phyloP scores from a whole-genome alignment of 768 basidiomycete genomes.

The Russula sp. region DNA sequence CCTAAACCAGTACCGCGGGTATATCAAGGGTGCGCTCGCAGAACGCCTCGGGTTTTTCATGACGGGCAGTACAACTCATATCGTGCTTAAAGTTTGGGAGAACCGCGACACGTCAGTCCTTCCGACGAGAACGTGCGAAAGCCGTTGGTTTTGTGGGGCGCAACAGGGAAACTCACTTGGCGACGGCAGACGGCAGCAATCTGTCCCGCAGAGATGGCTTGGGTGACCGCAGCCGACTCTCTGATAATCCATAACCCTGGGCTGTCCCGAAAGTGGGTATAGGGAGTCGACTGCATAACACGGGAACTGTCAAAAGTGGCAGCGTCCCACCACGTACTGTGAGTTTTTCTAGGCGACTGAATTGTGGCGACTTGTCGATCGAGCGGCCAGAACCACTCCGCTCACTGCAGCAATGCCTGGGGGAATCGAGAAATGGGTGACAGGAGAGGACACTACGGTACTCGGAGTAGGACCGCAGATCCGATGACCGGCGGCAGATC shows the following conservation, averaged over 20 bases:
- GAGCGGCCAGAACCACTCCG: not conserved
- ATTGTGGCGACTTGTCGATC: slow-evolving; percentile 3
- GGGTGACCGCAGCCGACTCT: too few species aligned
- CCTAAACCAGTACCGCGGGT: slow-evolving; percentile 2
- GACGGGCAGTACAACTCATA: too few species aligned
- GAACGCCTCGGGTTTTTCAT: not conserved
- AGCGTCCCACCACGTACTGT: not conserved
- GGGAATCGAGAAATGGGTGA: slow-evolving; percentile 1
- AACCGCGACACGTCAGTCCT: not conserved
- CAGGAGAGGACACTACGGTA: not conserved
- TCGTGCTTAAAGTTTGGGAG: not conserved
- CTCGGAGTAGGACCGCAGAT: not conserved
- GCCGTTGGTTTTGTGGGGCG: not conserved
- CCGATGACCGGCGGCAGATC: slow-evolving; percentile 6
- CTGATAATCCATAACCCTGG: too few species aligned
- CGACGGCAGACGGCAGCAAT: too few species aligned
- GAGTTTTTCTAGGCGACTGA: not conserved
- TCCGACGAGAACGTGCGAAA: not conserved
- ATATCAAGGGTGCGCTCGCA: not conserved
- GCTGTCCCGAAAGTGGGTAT: too few species aligned
- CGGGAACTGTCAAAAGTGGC: not conserved
- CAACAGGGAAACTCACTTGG: not conserved
- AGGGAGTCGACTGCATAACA: too few species aligned
- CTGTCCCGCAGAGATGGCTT: too few species aligned
- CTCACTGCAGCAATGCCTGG: not conserved